These are phyloP conservation scores for Fraxinus ornus DNA, from an alignment of 305 asterid species.

Conservation along the genomic window DNA sequence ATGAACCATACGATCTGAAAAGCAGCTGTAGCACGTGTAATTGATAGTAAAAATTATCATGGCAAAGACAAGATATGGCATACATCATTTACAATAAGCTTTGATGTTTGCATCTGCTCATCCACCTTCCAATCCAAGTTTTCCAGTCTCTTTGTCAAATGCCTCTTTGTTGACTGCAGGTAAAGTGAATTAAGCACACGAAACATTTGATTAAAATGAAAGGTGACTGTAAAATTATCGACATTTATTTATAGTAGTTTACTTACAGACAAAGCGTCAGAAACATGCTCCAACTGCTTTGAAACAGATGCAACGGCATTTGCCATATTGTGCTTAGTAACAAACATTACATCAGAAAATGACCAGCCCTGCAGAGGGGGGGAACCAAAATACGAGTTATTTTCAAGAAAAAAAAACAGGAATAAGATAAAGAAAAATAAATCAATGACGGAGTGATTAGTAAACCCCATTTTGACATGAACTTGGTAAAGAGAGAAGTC, in stretches of 20 bases:
- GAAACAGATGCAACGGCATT: constrained; percentile 78
- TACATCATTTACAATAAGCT: constrained; percentile 65
- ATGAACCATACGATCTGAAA: constrained; percentile 14
- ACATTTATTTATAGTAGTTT: constrained; percentile 10
- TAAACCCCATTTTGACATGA: neutral
- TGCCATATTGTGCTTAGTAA: constrained; percentile 77
- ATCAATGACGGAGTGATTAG: neutral
- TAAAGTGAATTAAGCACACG: constrained; percentile 17
- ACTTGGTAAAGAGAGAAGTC: neutral
- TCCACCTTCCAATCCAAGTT: constrained; percentile 74
- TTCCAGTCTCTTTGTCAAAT: constrained; percentile 68
- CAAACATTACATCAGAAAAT: constrained; percentile 74
- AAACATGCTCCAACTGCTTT: constrained; percentile 68
- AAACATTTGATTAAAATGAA: neutral
- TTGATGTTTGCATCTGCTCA: constrained; percentile 66
- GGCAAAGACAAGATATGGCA: constrained; percentile 22
- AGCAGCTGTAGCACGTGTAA: constrained; percentile 10
- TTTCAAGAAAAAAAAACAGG: constrained; percentile 5
- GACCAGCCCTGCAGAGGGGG: constrained; percentile 58
- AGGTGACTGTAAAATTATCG: neutral
- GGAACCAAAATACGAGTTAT: neutral
- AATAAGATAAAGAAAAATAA: neutral
- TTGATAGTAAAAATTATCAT: constrained; percentile 8
- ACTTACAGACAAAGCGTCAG: constrained; percentile 76
- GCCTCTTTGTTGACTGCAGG: constrained; percentile 69